Conservation (phyloP, 2,329 filamentous ascomycete species). For the Didymella arachidicola region DNA sequence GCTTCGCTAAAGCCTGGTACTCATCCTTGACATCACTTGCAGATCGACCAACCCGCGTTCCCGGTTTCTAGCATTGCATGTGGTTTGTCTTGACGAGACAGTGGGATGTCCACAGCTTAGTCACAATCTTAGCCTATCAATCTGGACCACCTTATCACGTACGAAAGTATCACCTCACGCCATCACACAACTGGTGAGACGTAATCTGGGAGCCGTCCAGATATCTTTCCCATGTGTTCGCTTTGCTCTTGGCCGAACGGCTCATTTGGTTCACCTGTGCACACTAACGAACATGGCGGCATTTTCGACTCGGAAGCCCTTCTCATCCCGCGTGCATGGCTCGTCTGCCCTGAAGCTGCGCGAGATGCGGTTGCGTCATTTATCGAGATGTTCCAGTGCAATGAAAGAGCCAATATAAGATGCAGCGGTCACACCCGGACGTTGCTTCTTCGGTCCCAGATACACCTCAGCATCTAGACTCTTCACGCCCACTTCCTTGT, state of each 20-base stretch:
- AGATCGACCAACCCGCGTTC: constrained; percentile 16
- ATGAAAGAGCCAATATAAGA: constrained; percentile 47
- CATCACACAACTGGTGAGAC: constrained; percentile 35
- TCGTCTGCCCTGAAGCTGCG: constrained; percentile 18
- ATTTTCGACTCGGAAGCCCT: constrained; percentile 22
- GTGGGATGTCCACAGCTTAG: constrained; percentile 31
- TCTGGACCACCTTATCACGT: constrained; percentile 27
- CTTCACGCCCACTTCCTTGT: constrained; percentile 21
- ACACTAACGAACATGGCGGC: constrained; percentile 27
- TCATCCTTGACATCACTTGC: constrained; percentile 16
- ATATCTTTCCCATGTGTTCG: constrained; percentile 27
- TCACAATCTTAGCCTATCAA: constrained; percentile 42
- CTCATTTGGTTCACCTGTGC: constrained; percentile 25
- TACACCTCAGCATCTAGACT: constrained; percentile 17
- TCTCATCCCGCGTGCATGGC: constrained; percentile 42
- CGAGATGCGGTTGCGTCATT: constrained; percentile 41
- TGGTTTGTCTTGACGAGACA: constrained; percentile 3
- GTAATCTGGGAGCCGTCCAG: constrained; percentile 21
- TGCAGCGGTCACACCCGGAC: constrained; percentile 19
- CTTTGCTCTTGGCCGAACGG: constrained; percentile 29
- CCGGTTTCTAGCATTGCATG: constrained; percentile 1
- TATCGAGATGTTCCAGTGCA: constrained; percentile 27
- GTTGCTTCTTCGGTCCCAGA: constrained; percentile 15
- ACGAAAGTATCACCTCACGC: constrained; percentile 45
- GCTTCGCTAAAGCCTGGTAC: constrained; percentile 31